Evolutionary conservation across 768 basidiomycete species (phyloP).

Genomic region (Rhizopogon vinicolor): DNA sequence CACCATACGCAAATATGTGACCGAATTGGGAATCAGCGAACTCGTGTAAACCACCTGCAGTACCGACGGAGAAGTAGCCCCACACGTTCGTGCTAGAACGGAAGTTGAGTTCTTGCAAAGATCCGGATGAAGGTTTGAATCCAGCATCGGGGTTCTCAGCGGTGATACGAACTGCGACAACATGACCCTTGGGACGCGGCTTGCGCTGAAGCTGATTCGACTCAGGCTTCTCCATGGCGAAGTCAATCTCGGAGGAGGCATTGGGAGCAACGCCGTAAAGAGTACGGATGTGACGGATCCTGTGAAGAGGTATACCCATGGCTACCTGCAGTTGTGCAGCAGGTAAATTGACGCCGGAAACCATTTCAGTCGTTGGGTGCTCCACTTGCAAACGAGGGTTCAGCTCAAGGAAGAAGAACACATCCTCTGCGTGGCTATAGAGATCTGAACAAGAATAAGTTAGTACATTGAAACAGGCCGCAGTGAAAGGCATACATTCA

Average conservation of each 20-base stretch:
- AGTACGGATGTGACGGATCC: conserved; percentile 92
- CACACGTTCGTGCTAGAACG: conserved; percentile 98
- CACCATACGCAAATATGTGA: conserved; percentile 98
- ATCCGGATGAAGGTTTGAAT: conserved; percentile 98
- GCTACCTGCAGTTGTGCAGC: conserved; percentile 96
- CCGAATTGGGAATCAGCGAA: conserved; percentile 99
- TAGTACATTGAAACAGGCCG: conserved; percentile 3
- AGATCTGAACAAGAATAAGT: conserved; percentile 54
- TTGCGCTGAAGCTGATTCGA: conserved; percentile 87
- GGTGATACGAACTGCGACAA: conserved; percentile 98
- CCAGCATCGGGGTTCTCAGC: conserved; percentile 99
- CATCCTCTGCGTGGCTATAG: conserved; percentile 89
- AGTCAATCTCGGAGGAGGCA: conserved; percentile 90
- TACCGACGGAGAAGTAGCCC: conserved; percentile 98
- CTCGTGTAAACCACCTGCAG: conserved; percentile 95
- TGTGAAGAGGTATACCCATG: conserved; percentile 96
- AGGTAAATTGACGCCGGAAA: conserved; percentile 96
- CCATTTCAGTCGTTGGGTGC: conserved; percentile 99
- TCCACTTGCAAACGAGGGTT: conserved; percentile 99
- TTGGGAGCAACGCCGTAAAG: conserved; percentile 93
- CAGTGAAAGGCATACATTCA: conserved; percentile 61
- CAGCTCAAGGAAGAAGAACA: conserved; percentile 96
- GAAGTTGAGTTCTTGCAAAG: conserved; percentile 98
- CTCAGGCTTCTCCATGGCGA: conserved; percentile 90
- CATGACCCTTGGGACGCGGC: conserved; percentile 96